These are phyloP conservation scores for Pezicula neosporulosa DNA, from an alignment of 2,329 filamentous ascomycete species.

Conservation along the genomic window DNA sequence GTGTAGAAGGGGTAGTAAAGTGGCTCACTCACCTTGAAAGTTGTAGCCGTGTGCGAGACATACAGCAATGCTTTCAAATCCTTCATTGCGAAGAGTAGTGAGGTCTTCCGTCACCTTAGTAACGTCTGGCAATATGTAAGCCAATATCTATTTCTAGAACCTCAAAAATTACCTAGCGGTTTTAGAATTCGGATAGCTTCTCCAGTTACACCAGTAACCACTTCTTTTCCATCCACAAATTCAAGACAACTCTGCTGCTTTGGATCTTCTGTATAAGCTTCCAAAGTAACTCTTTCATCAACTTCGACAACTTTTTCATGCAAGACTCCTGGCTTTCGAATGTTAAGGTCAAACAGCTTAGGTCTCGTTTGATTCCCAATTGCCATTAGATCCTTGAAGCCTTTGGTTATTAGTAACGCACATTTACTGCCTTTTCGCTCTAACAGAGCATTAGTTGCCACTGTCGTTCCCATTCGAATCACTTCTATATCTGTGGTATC, in stretches of 20 bases:
- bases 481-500: conserved; percentile 58
- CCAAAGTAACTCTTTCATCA: conserved; percentile 66
- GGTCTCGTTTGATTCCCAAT: conserved; percentile 71
- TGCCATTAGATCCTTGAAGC: conserved; percentile 65
- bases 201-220: conserved; percentile 14
- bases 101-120: conserved; percentile 33
- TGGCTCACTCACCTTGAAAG: conserved; percentile 38
- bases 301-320: conserved; percentile 59
- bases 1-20: no score
- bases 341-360: conserved; percentile 55
- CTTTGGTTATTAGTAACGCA: conserved; percentile 66
- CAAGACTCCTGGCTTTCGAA: conserved; percentile 42
- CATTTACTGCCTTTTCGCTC: conserved; percentile 70
- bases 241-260: conserved; percentile 64
- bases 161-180: conserved; percentile 5
- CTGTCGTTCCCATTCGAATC: conserved; percentile 73
- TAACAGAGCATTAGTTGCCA: conserved; percentile 70
- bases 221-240: conserved; percentile 40
- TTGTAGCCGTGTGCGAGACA: conserved; percentile 68
- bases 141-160: no score
- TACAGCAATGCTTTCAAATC: conserved; percentile 60
- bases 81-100: conserved; percentile 53
- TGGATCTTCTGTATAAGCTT: conserved; percentile 70
- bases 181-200: conserved; percentile 16
- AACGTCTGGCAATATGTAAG: not conserved